Evolutionary conservation across 768 basidiomycete genomes (phyloP).

Genomic region (Kwoniella shandongensis): DNA sequence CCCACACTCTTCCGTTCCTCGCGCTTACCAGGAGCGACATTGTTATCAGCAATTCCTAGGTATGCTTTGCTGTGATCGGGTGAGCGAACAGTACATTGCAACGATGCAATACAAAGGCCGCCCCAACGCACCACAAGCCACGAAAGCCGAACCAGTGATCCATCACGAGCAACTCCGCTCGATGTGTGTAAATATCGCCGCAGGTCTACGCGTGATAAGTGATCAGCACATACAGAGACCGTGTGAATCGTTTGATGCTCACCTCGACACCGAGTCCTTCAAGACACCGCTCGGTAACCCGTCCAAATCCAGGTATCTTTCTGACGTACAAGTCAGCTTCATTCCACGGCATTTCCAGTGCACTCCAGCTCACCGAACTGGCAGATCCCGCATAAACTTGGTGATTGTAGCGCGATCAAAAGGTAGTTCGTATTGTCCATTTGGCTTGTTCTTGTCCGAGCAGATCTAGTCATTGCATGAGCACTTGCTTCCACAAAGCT

Average conservation of each 20-base stretch:
- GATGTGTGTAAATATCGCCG: conserved; percentile 78
- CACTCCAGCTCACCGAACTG: conserved; percentile 59
- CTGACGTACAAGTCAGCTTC: conserved; percentile 16
- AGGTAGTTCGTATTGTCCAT: conserved; percentile 79
- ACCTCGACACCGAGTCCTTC: conserved; percentile 86
- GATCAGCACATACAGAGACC: conserved; percentile 6
- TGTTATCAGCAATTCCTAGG: conserved; percentile 82
- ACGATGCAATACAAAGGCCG: not conserved
- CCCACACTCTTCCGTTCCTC: conserved; percentile 92
- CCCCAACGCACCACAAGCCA: conserved; percentile 62
- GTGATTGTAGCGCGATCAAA: conserved; percentile 67
- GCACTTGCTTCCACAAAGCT: not conserved
- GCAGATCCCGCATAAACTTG: conserved; percentile 73
- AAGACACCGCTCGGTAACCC: conserved; percentile 82
- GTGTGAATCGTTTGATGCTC: conserved; percentile 18
- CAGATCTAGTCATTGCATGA: conserved; percentile 64
- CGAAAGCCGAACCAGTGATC: conserved; percentile 81
- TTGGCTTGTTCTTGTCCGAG: conserved; percentile 95
- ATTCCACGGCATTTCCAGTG: not conserved
- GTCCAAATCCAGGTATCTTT: conserved; percentile 77
- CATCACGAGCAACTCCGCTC: conserved; percentile 73
- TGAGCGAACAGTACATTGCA: conserved; percentile 7
- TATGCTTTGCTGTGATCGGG: conserved; percentile 58
- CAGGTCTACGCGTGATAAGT: conserved; percentile 63
- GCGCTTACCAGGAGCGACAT: conserved; percentile 70